Evolutionary conservation across 169 alveolate genomes (phyloP).

Genomic region (Plasmodium sp.): DNA sequence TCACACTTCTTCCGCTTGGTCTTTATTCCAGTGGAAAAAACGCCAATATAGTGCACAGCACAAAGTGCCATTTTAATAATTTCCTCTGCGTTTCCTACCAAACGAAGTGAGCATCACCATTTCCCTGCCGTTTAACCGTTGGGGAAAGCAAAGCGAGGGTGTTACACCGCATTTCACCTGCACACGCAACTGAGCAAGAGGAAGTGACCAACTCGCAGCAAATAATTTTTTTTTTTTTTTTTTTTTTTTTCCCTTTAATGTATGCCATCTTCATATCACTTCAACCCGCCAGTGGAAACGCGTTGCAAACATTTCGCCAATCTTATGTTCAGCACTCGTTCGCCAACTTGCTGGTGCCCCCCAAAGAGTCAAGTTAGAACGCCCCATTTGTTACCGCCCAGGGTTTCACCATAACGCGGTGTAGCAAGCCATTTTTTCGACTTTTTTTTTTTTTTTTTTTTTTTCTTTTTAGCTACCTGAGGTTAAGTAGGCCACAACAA

Average conservation of each 20-base stretch:
- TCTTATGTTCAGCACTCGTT: not conserved
- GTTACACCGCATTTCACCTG: not conserved
- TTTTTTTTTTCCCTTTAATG: not conserved
- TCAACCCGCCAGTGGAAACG: not conserved
- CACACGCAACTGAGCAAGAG: not conserved
- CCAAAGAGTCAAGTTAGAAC: not conserved
- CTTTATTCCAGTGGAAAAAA: not conserved
- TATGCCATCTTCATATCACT: not conserved
- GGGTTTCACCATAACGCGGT: not conserved
- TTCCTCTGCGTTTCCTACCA: not conserved
- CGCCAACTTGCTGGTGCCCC: not conserved
- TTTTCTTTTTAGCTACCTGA: not conserved
- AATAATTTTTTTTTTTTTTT: not conserved
- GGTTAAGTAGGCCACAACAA: not conserved
- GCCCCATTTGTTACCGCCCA: not conserved
- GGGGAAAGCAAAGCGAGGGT: not conserved
- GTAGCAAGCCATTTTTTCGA: not conserved
- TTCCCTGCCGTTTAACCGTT: not conserved
- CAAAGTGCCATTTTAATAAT: slow-evolving; percentile 4
- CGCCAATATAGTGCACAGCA: not conserved
- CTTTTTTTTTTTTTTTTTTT: not conserved
- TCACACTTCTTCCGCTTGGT: not conserved
- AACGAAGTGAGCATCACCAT: not conserved
- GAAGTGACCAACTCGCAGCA: not conserved
- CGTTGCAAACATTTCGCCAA: not conserved